Percentiles rank a stretch among this genome's conserved stretches.
These are phyloP conservation scores for Gigaspora rosea DNA, from an alignment of 192 early-diverging fungal genomes.

Conservation along the genomic window DNA sequence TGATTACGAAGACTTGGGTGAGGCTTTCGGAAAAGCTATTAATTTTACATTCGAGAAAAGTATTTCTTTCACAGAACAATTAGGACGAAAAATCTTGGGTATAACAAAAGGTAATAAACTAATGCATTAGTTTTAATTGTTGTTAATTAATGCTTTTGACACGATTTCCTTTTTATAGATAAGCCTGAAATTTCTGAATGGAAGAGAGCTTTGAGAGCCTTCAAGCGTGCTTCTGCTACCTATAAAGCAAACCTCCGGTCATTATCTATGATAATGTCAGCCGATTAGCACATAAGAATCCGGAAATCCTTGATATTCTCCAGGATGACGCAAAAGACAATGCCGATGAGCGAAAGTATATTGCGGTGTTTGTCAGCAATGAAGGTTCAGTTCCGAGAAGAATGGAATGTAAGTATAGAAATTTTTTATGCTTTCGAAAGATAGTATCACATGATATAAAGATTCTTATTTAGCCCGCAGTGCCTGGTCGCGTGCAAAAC, in stretches of 20 bases:
- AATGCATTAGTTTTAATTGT: slow-evolving; percentile 15
- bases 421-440: slow-evolving; percentile 14
- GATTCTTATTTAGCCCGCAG: slow-evolving; percentile 19
- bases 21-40: slow-evolving; percentile 19
- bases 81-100: neutral
- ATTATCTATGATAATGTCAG: no score
- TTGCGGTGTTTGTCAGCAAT: slow-evolving; percentile 27
- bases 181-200: neutral
- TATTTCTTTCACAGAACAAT: slow-evolving; percentile 6
- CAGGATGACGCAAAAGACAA: slow-evolving; percentile 22
- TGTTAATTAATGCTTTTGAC: slow-evolving; percentile 7
- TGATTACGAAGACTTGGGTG: slow-evolving; percentile 3
- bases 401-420: slow-evolving; percentile 27
- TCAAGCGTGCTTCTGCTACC: neutral
- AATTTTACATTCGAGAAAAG: slow-evolving; percentile 22
- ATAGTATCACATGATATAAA: slow-evolving; percentile 8
- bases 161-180: slow-evolving; percentile 2
- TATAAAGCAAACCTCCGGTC: slow-evolving; percentile 25
- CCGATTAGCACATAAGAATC: neutral
- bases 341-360: slow-evolving; percentile 20
- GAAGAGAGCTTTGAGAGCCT: slow-evolving; percentile 14
- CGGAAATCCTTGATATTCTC: slow-evolving; percentile 7
- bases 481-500: slow-evolving; percentile 21
- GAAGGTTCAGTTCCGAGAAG: slow-evolving; percentile 25
- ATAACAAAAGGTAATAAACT: slow-evolving; percentile 1